These are phyloP conservation scores for Larix kaempferi DNA, from an alignment of 75 land plant species.

Conservation along the genomic window DNA sequence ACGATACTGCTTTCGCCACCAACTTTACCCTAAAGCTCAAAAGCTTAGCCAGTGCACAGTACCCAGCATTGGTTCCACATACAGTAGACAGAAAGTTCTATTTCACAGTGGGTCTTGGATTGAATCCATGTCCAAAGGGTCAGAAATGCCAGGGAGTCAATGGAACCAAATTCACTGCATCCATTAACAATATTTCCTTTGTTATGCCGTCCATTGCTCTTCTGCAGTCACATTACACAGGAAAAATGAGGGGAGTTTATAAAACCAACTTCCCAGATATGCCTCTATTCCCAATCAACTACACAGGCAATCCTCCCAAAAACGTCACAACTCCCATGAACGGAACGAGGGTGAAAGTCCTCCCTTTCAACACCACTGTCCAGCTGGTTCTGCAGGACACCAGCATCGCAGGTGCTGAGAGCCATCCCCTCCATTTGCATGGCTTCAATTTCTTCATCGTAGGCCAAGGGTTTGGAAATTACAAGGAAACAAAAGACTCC, in stretches of 20 bases:
- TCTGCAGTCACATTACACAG: slow-evolving; percentile 31
- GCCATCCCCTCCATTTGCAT: slow-evolving; percentile 44
- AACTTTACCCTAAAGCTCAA: slow-evolving; percentile 24
- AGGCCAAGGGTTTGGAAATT: slow-evolving; percentile 51
- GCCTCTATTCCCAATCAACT: slow-evolving; percentile 28
- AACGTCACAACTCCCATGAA: slow-evolving; percentile 15
- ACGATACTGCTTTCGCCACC: slow-evolving; percentile 38
- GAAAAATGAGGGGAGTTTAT: slow-evolving; percentile 22
- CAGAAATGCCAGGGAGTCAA: slow-evolving; percentile 32
- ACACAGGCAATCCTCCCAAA: slow-evolving; percentile 29
- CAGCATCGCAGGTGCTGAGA: slow-evolving; percentile 28
- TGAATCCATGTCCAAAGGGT: slow-evolving; percentile 30
- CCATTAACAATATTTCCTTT: slow-evolving; percentile 64
- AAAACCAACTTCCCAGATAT: slow-evolving; percentile 26
- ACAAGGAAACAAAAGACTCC: slow-evolving; percentile 34
- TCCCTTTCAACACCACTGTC: slow-evolving; percentile 29
- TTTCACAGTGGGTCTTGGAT: slow-evolving; percentile 46
- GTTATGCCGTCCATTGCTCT: slow-evolving; percentile 32
- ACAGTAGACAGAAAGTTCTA: slow-evolving; percentile 34
- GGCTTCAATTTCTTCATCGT: slow-evolving; percentile 37
- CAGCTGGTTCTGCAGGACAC: slow-evolving; percentile 40
- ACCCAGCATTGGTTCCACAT: slow-evolving; percentile 44
- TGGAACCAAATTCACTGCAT: slow-evolving; percentile 41
- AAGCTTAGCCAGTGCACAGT: slow-evolving; percentile 32
- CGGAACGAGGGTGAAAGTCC: slow-evolving; percentile 17